phyloP scores from a whole-genome alignment of 495 filamentous ascomycete species.

The Usnea hakonensis region DNA sequence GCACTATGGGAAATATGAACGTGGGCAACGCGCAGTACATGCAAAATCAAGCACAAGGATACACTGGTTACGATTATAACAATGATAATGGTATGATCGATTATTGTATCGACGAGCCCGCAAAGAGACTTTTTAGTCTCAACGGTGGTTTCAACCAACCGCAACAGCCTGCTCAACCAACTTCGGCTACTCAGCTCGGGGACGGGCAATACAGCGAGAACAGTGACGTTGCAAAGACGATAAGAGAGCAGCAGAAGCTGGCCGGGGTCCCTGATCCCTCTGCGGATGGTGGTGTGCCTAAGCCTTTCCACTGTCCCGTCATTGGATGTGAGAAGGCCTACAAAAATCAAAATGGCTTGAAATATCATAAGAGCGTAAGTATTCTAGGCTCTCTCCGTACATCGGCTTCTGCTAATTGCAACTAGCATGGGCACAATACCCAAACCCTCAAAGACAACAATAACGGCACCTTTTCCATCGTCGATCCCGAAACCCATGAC shows the following conservation, averaged over 20 bases:
- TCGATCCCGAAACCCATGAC: conserved; percentile 87
- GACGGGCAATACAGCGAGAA: conserved; percentile 68
- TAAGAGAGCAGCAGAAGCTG: conserved; percentile 66
- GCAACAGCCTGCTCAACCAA: conserved; percentile 56
- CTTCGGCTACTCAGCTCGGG: conserved; percentile 43
- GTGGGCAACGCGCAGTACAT: conserved; percentile 48
- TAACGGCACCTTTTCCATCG: conserved; percentile 95
- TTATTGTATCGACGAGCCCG: conserved; percentile 89
- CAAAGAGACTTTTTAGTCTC: conserved; percentile 83
- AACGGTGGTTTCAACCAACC: conserved; percentile 62
- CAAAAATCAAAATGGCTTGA: conserved; percentile 98
- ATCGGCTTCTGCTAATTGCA: background rate
- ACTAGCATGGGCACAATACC: conserved; percentile 85
- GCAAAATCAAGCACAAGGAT: conserved; percentile 41
- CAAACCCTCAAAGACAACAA: conserved; percentile 92
- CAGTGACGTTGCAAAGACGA: conserved; percentile 61
- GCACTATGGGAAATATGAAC: conserved; percentile 40
- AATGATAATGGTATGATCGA: conserved; percentile 53
- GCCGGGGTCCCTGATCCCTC: conserved; percentile 53
- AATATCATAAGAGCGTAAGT: conserved; percentile 70
- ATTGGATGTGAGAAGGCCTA: conserved; percentile 99
- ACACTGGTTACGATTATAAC: conserved; percentile 29
- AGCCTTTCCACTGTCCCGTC: conserved; percentile 94
- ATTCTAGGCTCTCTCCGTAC: conserved; percentile 2
- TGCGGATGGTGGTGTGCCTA: conserved; percentile 63